Percentiles rank a stretch among this genome's conserved stretches.
Conservation (phyloP, 306 rosid genomes). For the Clitoria ternatea region DNA sequence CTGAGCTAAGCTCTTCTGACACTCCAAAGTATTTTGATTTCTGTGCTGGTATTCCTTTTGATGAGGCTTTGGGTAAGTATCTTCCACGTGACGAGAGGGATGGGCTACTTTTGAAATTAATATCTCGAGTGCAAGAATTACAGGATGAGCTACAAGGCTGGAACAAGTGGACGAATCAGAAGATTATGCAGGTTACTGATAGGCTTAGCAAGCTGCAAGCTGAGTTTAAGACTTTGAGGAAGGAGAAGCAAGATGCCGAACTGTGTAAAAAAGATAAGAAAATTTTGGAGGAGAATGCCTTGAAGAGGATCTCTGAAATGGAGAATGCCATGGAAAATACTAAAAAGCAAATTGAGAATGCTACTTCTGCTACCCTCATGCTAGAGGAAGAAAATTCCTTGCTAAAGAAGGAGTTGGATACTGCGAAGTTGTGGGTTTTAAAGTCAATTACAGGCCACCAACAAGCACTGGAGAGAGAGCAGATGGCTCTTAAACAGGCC, state of each 20-base stretch:
- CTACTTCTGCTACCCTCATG: conserved; percentile 21
- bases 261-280: conserved; percentile 34
- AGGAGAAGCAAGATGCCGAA: conserved; percentile 42
- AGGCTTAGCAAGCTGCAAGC: conserved; percentile 40
- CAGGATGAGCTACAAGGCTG: conserved; percentile 46
- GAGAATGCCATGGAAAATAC: conserved; percentile 50
- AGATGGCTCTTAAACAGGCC: conserved; percentile 28
- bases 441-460: conserved; percentile 35
- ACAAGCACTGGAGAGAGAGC: conserved; percentile 50
- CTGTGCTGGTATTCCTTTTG: conserved; percentile 49
- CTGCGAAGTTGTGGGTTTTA: conserved; percentile 37
- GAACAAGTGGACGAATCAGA: conserved; percentile 57
- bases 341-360: conserved; percentile 38
- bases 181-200: conserved; percentile 57
- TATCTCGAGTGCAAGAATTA: conserved; percentile 37
- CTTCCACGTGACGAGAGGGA: conserved; percentile 50
- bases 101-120: conserved; percentile 40
- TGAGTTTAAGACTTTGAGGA: conserved; percentile 49
- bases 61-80: conserved; percentile 37
- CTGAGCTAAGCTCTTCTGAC: conserved; percentile 14
- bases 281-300: conserved; percentile 43
- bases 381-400: conserved; percentile 39
- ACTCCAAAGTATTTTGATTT: conserved; percentile 28
- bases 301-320: conserved; percentile 55
- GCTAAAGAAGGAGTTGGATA: conserved; percentile 40